These are phyloP conservation scores for Kernera saxatilis DNA, from an alignment of 345 rosid genomes.

Conservation along the genomic window DNA sequence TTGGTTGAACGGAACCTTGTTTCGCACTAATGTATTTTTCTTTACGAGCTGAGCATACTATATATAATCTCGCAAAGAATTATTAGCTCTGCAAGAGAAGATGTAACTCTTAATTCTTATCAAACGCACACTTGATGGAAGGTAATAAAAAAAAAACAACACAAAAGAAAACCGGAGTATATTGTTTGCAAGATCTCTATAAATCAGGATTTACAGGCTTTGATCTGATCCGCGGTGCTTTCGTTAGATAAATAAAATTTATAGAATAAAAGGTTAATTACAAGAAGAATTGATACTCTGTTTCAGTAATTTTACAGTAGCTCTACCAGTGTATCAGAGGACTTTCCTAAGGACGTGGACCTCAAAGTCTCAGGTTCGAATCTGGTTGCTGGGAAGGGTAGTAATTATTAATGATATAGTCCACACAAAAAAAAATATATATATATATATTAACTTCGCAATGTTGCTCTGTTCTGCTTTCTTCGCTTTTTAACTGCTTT, in stretches of 20 bases:
- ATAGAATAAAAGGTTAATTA: not conserved
- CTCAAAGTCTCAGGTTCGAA: no score
- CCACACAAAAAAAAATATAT: no score
- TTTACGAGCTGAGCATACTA: not conserved
- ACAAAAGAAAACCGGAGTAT: not conserved
- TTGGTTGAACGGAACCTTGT: not conserved
- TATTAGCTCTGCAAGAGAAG: not conserved
- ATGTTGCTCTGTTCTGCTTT: not conserved
- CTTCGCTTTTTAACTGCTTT: not conserved
- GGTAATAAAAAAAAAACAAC: not conserved
- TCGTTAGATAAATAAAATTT: not conserved
- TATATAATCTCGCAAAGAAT: not conserved
- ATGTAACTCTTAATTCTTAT: not conserved
- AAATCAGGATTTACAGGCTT: not conserved
- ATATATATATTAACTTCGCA: no score
- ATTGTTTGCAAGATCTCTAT: not conserved
- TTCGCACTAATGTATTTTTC: not conserved
- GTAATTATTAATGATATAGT: no score
- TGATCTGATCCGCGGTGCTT: no score
- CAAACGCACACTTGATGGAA: not conserved
- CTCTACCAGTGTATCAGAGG: no score
- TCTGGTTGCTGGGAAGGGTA: no score
- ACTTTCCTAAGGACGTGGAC: no score
- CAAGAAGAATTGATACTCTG: no score
- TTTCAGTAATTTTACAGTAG: no score